Conservation (phyloP, 176 grass and related monocot species). For the Triticum timopheevii region DNA sequence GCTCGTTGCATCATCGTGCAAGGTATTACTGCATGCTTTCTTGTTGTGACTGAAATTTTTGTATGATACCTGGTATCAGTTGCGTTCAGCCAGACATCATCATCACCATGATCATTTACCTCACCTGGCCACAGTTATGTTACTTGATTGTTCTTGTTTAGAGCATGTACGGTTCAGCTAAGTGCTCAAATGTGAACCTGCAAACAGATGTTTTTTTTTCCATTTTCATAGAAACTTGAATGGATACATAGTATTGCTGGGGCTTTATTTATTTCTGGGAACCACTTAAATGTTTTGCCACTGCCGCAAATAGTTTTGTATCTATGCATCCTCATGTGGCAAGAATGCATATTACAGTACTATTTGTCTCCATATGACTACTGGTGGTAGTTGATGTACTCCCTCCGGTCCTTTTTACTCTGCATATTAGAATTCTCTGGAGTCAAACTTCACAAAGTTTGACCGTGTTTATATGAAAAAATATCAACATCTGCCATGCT, state of each 20-base stretch:
- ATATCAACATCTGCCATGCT: too few species aligned
- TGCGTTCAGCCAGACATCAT: not conserved
- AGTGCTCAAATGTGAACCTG: constrained; percentile 6
- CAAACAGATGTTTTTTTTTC: constrained; percentile 4
- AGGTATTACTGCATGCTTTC: constrained; percentile 54
- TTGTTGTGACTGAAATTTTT: constrained; percentile 5
- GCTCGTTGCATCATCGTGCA: constrained; percentile 91
- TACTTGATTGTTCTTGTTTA: not conserved
- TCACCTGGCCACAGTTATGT: not conserved
- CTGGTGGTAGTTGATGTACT: not conserved
- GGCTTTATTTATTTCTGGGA: not conserved
- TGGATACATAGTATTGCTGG: not conserved
- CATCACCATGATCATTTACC: not conserved
- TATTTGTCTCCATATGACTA: not conserved
- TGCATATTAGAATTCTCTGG: too few species aligned
- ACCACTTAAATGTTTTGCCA: not conserved
- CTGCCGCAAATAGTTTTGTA: not conserved
- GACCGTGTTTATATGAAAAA: too few species aligned
- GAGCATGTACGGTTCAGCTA: not conserved
- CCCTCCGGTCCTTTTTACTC: too few species aligned
- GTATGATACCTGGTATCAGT: not conserved
- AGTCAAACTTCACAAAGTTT: too few species aligned
- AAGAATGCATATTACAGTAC: not conserved
- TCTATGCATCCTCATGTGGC: constrained; percentile 1
- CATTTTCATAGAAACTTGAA: not conserved